Evolutionary conservation across 352 stramenopile genomes (phyloP), one percentile per base, ranked within the genome.

Genomic region (Elongisporangium anandrum): DNA sequence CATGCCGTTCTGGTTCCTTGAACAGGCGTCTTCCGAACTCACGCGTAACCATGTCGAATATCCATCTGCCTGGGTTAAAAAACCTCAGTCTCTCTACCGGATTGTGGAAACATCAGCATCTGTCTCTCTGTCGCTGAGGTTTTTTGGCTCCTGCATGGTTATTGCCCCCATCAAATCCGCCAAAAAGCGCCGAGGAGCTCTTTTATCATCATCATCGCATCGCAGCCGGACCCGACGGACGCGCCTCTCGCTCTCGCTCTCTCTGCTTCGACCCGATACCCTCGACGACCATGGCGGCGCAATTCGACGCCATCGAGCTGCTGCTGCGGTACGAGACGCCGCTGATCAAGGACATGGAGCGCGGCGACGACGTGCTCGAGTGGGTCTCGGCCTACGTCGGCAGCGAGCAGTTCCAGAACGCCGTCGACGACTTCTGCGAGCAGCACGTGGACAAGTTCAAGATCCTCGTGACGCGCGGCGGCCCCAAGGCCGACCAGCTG

Each of bases 311-410:
- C 39, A 92, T 92, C 48, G 83, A 92, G 57, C 65, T 92, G 58
- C 68, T 92, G 55, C 73, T 76, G 53, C 80, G 83, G 60, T 92
- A 90, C 59, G 80, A 92, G 72, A 89, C 81, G 65, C 83, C 83
- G 54, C 68, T 89, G 55, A 71, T 92, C 48, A 90, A 90, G 63
- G 83, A 92, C 66, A 92, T 92, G 83, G 83, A 92, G 66, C 59
- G 70, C 39, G 75, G 76, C 29, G 83, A 92, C 52, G 83, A 92
- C 59, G 81, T 92, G 47, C 78, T 92, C 41, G 83, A 92, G 62
- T 92, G 83, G 83, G 83, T 92, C 52, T 71, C 83, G 0, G 81
- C 83, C 19, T 88, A 77, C 56, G 76, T 92, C 26, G 83, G 83
- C 51, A 88, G 79, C 57, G 83, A 92, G 24, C 59, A 47, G 47